A percentile compares a stretch with the other conserved stretches of the same genome.
Conservation (phyloP, 1,139 yeast genomes). For the Scheffersomyces illinoinensis region DNA sequence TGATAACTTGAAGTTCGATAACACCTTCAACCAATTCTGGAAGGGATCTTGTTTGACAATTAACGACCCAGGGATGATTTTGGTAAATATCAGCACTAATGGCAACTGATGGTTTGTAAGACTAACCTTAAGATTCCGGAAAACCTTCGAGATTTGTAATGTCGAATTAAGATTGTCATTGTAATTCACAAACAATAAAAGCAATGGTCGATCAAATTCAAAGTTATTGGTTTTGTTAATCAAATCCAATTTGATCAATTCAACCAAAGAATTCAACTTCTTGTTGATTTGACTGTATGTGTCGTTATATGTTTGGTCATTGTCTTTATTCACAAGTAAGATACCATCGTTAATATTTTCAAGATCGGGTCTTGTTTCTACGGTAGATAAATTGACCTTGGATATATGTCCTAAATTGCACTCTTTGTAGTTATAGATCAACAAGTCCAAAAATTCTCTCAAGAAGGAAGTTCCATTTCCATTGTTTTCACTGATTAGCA, state of each 20-base stretch:
- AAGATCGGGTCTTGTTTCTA: conserved; percentile 33
- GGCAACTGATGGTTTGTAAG: conserved; percentile 42
- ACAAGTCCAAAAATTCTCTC: conserved; percentile 37
- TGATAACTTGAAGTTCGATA: conserved; percentile 50
- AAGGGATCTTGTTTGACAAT: conserved; percentile 38
- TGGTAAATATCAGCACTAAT: conserved; percentile 49
- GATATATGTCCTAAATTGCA: conserved; percentile 51
- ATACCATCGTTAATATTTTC: conserved; percentile 37
- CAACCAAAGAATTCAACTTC: conserved; percentile 33
- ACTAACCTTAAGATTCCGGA: conserved; percentile 48
- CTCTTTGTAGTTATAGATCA: conserved; percentile 46
- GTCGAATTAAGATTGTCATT: conserved; percentile 46
- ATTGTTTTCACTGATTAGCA: conserved; percentile 44
- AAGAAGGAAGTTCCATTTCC: conserved; percentile 10
- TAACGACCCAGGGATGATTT: conserved; percentile 56
- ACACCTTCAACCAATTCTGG: conserved; percentile 44
- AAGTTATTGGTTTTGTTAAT: conserved; percentile 44
- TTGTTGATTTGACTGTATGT: conserved; percentile 32
- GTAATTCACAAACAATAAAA: conserved; percentile 49
- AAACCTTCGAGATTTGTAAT: conserved; percentile 47
- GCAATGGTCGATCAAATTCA: conserved; percentile 47
- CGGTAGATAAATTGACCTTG: conserved; percentile 29
- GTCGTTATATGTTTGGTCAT: conserved; percentile 23
- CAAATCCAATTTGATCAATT: conserved; percentile 38
- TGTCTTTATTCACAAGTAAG: conserved; percentile 25